Evolutionary conservation across 2,329 filamentous ascomycete genomes (phyloP).

Genomic region (Blumeria hordei): DNA sequence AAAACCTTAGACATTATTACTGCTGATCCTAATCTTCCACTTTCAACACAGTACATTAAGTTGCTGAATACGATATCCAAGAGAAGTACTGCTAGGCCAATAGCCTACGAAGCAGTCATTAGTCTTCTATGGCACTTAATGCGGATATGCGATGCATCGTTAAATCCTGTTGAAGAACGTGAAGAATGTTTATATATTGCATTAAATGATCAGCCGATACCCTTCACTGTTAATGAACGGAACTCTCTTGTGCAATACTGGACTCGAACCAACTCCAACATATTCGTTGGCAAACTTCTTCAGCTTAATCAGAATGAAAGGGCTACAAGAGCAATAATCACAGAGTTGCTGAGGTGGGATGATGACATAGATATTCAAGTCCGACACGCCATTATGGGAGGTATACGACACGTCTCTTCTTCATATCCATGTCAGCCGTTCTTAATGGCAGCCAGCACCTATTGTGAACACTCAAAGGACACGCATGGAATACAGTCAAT

Average conservation of each 20-base stretch:
- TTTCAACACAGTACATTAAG: constrained; percentile 24
- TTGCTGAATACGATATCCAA: constrained; percentile 28
- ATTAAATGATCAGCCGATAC: constrained; percentile 15
- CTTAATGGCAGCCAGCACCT: constrained; percentile 12
- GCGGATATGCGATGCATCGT: constrained; percentile 9
- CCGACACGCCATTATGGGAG: constrained; percentile 16
- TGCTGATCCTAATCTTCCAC: constrained; percentile 11
- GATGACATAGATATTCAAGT: constrained; percentile 28
- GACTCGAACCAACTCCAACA: constrained; percentile 18
- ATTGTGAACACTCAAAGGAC: constrained; percentile 12
- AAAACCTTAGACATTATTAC: constrained; percentile 17
- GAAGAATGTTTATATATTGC: constrained; percentile 18
- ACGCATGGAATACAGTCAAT: constrained; percentile 6
- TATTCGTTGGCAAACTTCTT: constrained; percentile 44
- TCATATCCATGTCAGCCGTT: constrained; percentile 8
- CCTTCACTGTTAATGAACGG: constrained; percentile 23
- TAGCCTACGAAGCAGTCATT: constrained; percentile 29
- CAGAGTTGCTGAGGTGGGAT: constrained; percentile 25
- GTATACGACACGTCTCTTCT: constrained; percentile 8
- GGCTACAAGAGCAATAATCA: constrained; percentile 30
- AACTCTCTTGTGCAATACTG: constrained; percentile 22
- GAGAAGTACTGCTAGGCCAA: constrained; percentile 24
- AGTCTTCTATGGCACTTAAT: constrained; percentile 20
- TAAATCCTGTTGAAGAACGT: constrained; percentile 17
- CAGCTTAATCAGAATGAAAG: constrained; percentile 30